Evolutionary conservation across 2,329 filamentous ascomycete species (phyloP).

Genomic region (Fusarium robinianum): DNA sequence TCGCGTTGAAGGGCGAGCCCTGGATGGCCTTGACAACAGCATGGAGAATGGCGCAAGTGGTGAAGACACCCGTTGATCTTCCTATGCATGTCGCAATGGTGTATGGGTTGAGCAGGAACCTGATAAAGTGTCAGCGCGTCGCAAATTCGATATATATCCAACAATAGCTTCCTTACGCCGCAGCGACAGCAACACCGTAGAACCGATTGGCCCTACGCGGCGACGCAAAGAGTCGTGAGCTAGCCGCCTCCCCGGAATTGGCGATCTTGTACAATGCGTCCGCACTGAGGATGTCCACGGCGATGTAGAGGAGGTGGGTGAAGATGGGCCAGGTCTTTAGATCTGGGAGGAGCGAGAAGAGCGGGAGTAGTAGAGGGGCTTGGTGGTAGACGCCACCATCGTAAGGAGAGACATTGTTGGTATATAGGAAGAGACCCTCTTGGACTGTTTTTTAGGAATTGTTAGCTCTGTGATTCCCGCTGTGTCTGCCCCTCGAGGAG

Average conservation of each 20-base stretch:
- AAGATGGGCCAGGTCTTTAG: constrained; percentile 68
- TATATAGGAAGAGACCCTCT: constrained; percentile 95
- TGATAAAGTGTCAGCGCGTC: constrained; percentile 46
- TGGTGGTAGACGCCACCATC: constrained; percentile 85
- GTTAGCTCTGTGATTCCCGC: constrained; percentile 4
- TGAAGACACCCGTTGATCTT: constrained; percentile 86
- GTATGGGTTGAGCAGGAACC: constrained; percentile 93
- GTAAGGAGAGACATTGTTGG: constrained; percentile 94
- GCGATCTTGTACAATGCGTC: constrained; percentile 79
- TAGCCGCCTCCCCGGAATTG: constrained; percentile 75
- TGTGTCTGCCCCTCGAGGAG: not conserved
- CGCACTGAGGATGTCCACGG: constrained; percentile 81
- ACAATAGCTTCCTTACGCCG: constrained; percentile 61
- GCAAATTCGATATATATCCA: constrained; percentile 17
- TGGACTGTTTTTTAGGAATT: constrained; percentile 58
- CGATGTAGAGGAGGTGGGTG: constrained; percentile 79
- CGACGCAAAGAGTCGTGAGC: constrained; percentile 78
- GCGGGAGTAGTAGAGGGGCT: constrained; percentile 85
- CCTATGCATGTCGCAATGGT: constrained; percentile 90
- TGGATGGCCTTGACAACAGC: constrained; percentile 80
- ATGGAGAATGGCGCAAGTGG: constrained; percentile 83
- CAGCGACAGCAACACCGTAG: constrained; percentile 75
- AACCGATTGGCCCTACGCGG: constrained; percentile 75
- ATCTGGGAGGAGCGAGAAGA: constrained; percentile 87
- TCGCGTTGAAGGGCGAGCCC: constrained; percentile 73